Conservation (phyloP, 2,329 filamentous ascomycete species). For the Myriosclerotinia curreyana region DNA sequence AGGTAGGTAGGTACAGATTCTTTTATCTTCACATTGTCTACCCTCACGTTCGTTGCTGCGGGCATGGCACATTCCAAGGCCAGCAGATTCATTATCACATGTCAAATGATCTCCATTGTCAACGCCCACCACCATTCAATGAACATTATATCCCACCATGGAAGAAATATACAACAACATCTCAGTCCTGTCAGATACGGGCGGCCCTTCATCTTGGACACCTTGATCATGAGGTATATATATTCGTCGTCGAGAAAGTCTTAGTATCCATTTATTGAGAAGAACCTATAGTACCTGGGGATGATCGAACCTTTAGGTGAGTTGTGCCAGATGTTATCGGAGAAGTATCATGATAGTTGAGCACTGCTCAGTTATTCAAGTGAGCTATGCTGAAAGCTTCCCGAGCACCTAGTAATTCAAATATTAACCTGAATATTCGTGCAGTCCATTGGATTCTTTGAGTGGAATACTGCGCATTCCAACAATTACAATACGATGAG, state of each 20-base stretch:
- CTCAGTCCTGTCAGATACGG: not conserved
- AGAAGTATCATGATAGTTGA: too few species aligned
- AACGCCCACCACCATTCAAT: conserved; percentile 2
- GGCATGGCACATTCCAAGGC: not conserved
- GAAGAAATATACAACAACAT: not conserved
- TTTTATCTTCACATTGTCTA: not conserved
- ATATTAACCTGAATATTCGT: too few species aligned
- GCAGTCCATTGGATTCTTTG: too few species aligned
- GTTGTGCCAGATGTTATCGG: too few species aligned
- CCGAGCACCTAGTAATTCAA: too few species aligned
- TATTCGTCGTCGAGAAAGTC: too few species aligned
- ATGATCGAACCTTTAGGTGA: too few species aligned
- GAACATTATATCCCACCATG: not conserved
- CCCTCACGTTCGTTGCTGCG: not conserved
- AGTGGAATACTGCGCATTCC: too few species aligned
- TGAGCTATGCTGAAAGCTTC: too few species aligned
- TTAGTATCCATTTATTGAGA: not conserved
- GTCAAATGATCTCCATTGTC: not conserved
- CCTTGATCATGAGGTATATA: not conserved
- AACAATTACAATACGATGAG: not conserved
- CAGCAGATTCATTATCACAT: conserved; percentile 14
- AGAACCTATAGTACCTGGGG: too few species aligned
- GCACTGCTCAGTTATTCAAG: too few species aligned
- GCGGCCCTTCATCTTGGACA: not conserved
- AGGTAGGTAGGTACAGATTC: not conserved